phyloP scores from a whole-genome alignment of 441 rosid genomes.

The Raphanus hybrid region DNA sequence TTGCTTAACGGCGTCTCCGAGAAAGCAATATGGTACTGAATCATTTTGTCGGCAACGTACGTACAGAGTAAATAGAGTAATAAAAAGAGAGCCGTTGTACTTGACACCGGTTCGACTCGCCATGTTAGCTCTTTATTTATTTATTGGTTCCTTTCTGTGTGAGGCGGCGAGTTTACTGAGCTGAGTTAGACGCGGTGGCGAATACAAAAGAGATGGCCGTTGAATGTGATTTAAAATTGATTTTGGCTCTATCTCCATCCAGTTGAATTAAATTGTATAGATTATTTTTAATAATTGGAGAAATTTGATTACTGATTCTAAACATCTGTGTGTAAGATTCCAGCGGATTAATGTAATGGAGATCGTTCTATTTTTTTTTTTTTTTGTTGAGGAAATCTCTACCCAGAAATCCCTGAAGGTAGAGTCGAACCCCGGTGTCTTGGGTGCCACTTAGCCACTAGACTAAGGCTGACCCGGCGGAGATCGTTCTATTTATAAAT shows the following conservation, averaged over 20 bases:
- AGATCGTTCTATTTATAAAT: too few relatives aligned
- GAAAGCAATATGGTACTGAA: slow-evolving; percentile 53
- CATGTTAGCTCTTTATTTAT: too few relatives aligned
- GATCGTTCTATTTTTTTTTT: too few relatives aligned
- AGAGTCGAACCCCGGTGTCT: too few relatives aligned
- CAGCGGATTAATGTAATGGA: background rate
- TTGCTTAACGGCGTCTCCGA: slow-evolving; percentile 55
- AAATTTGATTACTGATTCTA: background rate
- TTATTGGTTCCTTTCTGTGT: background rate
- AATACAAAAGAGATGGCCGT: slow-evolving; percentile 61
- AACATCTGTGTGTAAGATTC: background rate
- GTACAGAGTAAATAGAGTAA: slow-evolving; percentile 8
- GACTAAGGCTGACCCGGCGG: too few relatives aligned
- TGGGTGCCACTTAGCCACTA: too few relatives aligned
- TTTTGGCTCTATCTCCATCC: slow-evolving; percentile 25
- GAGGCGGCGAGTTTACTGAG: slow-evolving; percentile 17
- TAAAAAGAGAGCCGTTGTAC: too few relatives aligned
- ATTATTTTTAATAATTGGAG: slow-evolving; percentile 3
- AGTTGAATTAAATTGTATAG: slow-evolving; percentile 23
- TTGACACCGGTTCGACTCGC: too few relatives aligned
- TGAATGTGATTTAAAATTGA: slow-evolving; percentile 19
- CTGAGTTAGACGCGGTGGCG: slow-evolving; percentile 24
- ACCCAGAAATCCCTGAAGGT: too few relatives aligned
- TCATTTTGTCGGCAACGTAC: slow-evolving; percentile 6
- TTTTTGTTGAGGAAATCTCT: too few relatives aligned